phyloP scores from a whole-genome alignment of 2,329 filamentous ascomycete genomes.

The Xylaria sp. region DNA sequence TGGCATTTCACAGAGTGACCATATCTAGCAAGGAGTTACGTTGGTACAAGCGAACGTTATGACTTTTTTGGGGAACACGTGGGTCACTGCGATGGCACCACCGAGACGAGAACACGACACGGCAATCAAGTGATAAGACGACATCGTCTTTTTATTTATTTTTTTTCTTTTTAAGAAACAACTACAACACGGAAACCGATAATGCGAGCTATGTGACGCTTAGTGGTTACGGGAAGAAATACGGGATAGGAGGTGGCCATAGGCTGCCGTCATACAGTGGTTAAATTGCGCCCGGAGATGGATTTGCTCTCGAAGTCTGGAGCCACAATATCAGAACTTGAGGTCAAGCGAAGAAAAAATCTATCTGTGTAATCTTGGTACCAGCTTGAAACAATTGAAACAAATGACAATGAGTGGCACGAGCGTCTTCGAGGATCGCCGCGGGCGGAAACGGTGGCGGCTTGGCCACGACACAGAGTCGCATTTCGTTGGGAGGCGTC shows the following conservation, averaged over 20 bases:
- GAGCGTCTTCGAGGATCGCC: too few relatives aligned
- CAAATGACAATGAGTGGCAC: not conserved
- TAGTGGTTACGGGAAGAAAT: slow-evolving; percentile 15
- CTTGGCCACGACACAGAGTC: not conserved
- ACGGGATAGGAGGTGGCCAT: not conserved
- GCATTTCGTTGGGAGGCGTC: not conserved
- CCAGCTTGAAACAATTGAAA: not conserved
- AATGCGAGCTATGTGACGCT: slow-evolving; percentile 12
- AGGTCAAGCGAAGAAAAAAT: not conserved
- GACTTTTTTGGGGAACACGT: slow-evolving; percentile 4
- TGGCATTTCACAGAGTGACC: slow-evolving; percentile 8
- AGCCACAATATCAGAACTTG: slow-evolving; percentile 9
- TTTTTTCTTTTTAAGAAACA: not conserved
- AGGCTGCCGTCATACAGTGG: slow-evolving; percentile 15
- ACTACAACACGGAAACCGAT: not conserved
- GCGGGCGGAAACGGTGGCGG: slow-evolving; percentile 3
- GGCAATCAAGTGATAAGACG: slow-evolving; percentile 9
- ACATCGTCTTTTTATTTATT: slow-evolving; percentile 13
- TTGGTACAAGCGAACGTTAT: slow-evolving; percentile 10
- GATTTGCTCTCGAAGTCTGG: slow-evolving; percentile 16
- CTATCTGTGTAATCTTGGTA: not conserved
- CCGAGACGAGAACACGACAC: slow-evolving; percentile 25
- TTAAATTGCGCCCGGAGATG: slow-evolving; percentile 22
- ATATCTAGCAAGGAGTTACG: slow-evolving; percentile 5
- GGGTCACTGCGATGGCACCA: slow-evolving; percentile 9